Evolutionary conservation across 345 rosid genomes (phyloP), one percentile per base, ranked within the genome.

Genomic region (Punica granatum): DNA sequence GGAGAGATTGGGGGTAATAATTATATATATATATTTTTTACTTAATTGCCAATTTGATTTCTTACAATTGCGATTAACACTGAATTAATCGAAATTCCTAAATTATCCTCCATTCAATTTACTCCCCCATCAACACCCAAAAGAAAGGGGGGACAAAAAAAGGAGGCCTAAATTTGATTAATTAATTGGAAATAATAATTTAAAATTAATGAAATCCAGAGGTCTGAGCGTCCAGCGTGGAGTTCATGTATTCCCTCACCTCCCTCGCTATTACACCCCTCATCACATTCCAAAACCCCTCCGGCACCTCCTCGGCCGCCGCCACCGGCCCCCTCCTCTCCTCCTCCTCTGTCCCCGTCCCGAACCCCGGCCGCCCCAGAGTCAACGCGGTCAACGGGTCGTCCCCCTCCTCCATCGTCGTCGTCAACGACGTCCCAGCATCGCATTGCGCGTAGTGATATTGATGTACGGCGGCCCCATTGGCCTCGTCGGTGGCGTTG

Each of bases 271-370:
- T 66, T 13, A 72, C 75, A 14, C 70, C 70, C 64, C 66, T 72
- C 75, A 72, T 66, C 62, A 31, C 67, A 51, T 66, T 66, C 75
- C 75, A 72, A 34, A 72, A 72, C 61, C 70, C 70, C n/a, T 42
- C 70, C 62, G 75, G 70, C 46, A 60, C 28, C 56, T 44, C 69
- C 65, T 32, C 58, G 26, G 48, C 72, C 60, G 60, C 35, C 25
- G 35, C 11, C 8, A 14, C 21, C 51, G 34, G n/a, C 67, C 34
- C 25, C 11, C n/a, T 51, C 43, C 31, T 51, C 53, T 66, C 33
- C 32, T 23, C 70, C 65, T 42, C 43, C 46, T 60, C 31, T 21
- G 67, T 41, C 61, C 61, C 56, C 26, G 36, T 28, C 54, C 51
- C 63, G 21, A 18, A 37, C 59, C 70, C 69, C 35, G 65, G 69